These are phyloP conservation scores for Chaetomium strumarium DNA, from an alignment of 2,329 filamentous ascomycete species.

Conservation along the genomic window DNA sequence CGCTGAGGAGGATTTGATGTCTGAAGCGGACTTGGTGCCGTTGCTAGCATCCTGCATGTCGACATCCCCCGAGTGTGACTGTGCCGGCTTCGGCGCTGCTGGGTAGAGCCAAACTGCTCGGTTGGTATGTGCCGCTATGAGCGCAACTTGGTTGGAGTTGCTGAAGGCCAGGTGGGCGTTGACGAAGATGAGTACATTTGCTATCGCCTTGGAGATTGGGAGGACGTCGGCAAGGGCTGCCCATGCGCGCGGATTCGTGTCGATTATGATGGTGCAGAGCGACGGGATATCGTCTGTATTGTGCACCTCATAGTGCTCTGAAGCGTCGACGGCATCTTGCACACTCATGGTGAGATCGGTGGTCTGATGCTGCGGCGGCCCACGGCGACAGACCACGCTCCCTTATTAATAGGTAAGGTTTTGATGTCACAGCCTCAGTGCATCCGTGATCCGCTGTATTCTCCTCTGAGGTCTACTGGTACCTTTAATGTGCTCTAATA, in stretches of 20 bases:
- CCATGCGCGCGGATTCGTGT: constrained; percentile 94
- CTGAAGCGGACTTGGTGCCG: constrained; percentile 19
- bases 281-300: constrained; percentile 61
- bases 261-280: constrained; percentile 82
- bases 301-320: constrained; percentile 54
- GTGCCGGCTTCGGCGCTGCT: constrained; percentile 30
- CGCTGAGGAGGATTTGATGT: constrained; percentile 41
- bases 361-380: neutral
- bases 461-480: neutral
- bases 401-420: no score
- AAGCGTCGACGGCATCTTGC: constrained; percentile 48
- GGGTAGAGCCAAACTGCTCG: constrained; percentile 89
- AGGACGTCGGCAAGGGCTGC: constrained; percentile 67
- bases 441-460: neutral
- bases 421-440: neutral
- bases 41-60: constrained; percentile 45
- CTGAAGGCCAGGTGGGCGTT: constrained; percentile 94
- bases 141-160: constrained; percentile 85
- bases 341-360: constrained; percentile 36
- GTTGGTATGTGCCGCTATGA: constrained; percentile 84
- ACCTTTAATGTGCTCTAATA: no score
- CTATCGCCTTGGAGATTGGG: constrained; percentile 75
- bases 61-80: constrained; percentile 38
- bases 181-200: constrained; percentile 88
- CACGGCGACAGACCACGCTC: neutral